Conservation (phyloP, 306 rosid genomes). For the Carpinus fangiana region DNA sequence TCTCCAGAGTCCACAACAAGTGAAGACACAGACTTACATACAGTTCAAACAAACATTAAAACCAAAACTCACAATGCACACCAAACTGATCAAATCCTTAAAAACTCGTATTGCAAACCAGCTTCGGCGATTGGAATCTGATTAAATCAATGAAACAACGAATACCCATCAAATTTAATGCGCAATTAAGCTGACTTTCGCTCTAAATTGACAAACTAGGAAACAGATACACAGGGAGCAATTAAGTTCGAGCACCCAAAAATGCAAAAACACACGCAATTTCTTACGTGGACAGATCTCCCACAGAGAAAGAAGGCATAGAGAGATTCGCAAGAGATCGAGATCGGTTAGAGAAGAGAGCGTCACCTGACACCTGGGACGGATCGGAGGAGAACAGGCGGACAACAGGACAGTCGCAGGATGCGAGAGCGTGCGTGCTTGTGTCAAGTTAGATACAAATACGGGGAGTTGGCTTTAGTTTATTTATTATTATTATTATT, state of each 20-base stretch:
- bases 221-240: not conserved
- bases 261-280: not conserved
- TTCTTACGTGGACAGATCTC: not conserved
- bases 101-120: not conserved
- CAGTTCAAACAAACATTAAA: not conserved
- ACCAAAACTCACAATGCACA: conserved; percentile 1
- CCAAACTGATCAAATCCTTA: conserved; percentile 1
- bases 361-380: not conserved
- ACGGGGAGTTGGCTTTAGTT: not conserved
- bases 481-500: no score
- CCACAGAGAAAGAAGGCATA: not conserved
- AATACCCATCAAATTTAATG: not conserved
- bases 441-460: not conserved
- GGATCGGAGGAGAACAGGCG: not conserved
- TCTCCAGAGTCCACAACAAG: not conserved
- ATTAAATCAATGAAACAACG: not conserved
- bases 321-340: conserved; percentile 7
- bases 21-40: not conserved
- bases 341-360: conserved; percentile 7
- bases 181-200: not conserved
- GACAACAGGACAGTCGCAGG: not conserved
- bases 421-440: not conserved
- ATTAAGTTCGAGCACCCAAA: not conserved
- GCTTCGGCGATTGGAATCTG: not conserved
- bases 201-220: not conserved